Base-by-base conservation (phyloP, 148 eudicot genomes). In the Persicaria tinctoria region DNA sequence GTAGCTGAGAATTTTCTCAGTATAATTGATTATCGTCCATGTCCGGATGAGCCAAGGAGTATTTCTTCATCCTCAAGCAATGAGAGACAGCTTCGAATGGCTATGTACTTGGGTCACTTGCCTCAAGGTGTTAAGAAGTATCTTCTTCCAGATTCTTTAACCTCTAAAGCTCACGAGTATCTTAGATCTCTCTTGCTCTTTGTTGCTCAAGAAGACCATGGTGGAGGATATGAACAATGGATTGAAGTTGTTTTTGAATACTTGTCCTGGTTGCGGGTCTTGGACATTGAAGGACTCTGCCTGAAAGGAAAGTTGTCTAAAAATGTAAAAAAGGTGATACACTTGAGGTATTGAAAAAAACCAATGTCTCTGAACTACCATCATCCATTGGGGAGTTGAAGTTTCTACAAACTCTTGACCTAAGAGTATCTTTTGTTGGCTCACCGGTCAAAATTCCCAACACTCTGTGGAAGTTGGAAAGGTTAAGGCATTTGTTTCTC, bases 311-410 rank as follows among this genome's bases (percentile, higher is more conserved):
- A 74, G n/a, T 75, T 85, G 76, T 78, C 85, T 9, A 77, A 23
- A 41, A 81, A 75, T 76, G 74, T 85, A 5, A 84, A 82, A 38
- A 77, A 77, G 6, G 50, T 83, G 38, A 50, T 73, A 4, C 85
- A 84, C 75, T 57, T 88, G 73, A 84, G 86, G 79, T 88, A 84
- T 82, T 79, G 47, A 82, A 72, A 63, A 70, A 71, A 70, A 79
- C 76, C 46, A 23, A 60, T 13, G 56, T 82, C 5, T 23, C 75
- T 1, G 74, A 64, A 68, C 6, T 82, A 54, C 82, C 86, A 8
- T 76, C 85, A 17, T 84, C 87, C 12, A 79, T 86, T 6, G 77
- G 83, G 1, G 79, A 72, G 10, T 47, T 86, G 60, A 76, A 50
- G 74, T 74, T 78, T 72, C 55, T 20, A 20, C 23, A 20, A 20